Evolutionary conservation across 2,329 filamentous ascomycete species (phyloP).

Genomic region (Stagonosporopsis cucurbitacearum): DNA sequence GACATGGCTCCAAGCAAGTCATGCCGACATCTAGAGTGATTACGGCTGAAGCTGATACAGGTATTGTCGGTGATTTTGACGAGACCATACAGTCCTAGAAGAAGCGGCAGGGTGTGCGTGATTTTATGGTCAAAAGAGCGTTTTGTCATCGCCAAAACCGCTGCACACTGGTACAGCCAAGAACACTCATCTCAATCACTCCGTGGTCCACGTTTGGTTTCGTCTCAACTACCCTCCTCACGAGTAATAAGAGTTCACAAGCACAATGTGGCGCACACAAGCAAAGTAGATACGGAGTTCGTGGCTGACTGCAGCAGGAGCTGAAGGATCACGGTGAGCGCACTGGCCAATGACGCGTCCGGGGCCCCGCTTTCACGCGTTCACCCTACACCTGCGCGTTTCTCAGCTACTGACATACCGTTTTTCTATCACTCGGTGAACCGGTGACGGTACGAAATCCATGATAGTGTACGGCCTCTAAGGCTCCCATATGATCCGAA

Average conservation of each 20-base stretch:
- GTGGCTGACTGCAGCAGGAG: not conserved
- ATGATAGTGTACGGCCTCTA: not conserved
- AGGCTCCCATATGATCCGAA: too few species aligned
- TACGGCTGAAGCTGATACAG: not conserved
- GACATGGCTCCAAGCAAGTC: not conserved
- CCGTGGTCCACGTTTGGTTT: too few species aligned
- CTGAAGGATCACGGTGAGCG: constrained; percentile 2
- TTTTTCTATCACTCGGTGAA: too few species aligned
- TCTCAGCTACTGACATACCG: not conserved
- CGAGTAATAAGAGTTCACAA: not conserved
- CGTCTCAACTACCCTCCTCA: not conserved
- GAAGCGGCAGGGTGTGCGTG: too few species aligned
- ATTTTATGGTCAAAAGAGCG: too few species aligned
- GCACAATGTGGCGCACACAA: not conserved
- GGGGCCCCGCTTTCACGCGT: not conserved
- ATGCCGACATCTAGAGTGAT: not conserved
- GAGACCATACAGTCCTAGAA: not conserved
- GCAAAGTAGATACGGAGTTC: not conserved
- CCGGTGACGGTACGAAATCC: too few species aligned
- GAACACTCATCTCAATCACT: not conserved
- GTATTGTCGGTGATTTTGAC: not conserved
- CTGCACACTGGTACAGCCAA: too few species aligned
- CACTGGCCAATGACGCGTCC: not conserved
- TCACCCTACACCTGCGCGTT: not conserved
- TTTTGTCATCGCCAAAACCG: too few species aligned